Conservation (phyloP, 257 asterid species). For the Solanum verrucosum region DNA sequence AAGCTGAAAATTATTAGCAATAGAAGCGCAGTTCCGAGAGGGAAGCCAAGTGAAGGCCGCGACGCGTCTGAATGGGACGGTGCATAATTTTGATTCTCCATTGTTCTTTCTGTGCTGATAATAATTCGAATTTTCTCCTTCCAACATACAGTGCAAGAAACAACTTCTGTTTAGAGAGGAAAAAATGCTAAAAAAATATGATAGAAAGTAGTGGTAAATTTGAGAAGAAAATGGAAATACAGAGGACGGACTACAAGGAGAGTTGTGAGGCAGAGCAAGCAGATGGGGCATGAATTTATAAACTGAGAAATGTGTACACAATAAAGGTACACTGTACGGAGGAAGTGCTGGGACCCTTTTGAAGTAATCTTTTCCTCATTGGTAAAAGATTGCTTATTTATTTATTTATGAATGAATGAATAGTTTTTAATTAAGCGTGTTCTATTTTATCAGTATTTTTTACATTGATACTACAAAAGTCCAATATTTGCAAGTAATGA, state of each 20-base stretch:
- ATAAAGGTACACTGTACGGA: constrained; percentile 55
- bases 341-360: not conserved
- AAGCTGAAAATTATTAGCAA: constrained; percentile 70
- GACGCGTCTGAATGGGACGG: constrained; percentile 34
- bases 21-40: constrained; percentile 85
- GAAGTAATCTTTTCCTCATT: not conserved
- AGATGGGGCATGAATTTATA: constrained; percentile 29
- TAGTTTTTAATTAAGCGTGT: not conserved
- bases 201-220: not conserved
- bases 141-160: not conserved
- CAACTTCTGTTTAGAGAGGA: not conserved
- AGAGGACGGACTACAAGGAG: not conserved
- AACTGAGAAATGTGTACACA: constrained; percentile 15
- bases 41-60: constrained; percentile 84
- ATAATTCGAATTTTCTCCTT: not conserved
- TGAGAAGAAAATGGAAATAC: not conserved
- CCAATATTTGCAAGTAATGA: not conserved
- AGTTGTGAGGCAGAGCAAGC: not conserved
- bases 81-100: constrained; percentile 54
- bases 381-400: not conserved
- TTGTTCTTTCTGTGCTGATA: not conserved
- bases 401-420: not conserved
- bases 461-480: not conserved
- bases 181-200: not conserved
- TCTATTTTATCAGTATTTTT: not conserved